These are phyloP conservation scores for Alternaria arborescens DNA, from an alignment of 2,329 filamentous ascomycete species.

Conservation along the genomic window DNA sequence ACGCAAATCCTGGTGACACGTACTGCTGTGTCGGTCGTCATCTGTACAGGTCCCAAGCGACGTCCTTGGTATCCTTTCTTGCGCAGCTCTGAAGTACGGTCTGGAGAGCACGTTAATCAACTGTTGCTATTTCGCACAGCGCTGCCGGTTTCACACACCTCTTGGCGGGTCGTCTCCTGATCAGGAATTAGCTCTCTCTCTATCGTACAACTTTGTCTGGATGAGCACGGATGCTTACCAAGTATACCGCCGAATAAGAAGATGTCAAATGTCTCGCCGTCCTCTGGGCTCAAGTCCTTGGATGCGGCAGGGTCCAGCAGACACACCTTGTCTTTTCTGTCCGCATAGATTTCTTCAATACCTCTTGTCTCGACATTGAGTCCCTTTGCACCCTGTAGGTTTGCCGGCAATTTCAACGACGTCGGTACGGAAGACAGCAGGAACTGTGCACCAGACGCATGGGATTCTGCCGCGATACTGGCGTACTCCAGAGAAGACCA, in stretches of 20 bases:
- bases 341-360: slow-evolving; percentile 82
- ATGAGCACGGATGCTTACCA: slow-evolving; percentile 62
- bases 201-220: not conserved
- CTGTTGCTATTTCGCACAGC: not conserved
- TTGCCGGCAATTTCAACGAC: slow-evolving; percentile 66
- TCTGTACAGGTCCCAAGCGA: slow-evolving; percentile 88
- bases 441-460: slow-evolving; percentile 72
- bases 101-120: slow-evolving; percentile 57
- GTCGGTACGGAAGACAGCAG: slow-evolving; percentile 82
- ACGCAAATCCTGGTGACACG: slow-evolving; percentile 90
- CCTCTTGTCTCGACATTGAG: slow-evolving; percentile 78
- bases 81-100: slow-evolving; percentile 93
- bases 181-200: slow-evolving; percentile 31
- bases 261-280: slow-evolving; percentile 83
- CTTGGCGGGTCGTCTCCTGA: slow-evolving; percentile 90
- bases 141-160: slow-evolving; percentile 64
- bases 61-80: slow-evolving; percentile 92
- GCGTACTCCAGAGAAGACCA: slow-evolving; percentile 96
- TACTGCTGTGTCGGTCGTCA: slow-evolving; percentile 98
- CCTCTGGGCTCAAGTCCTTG: slow-evolving; percentile 82
- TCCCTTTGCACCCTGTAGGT: slow-evolving; percentile 67
- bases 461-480: slow-evolving; percentile 83
- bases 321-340: slow-evolving; percentile 79
- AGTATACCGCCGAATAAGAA: slow-evolving; percentile 97
- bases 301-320: slow-evolving; percentile 86